Percentiles rank a stretch among this genome's conserved stretches.
phyloP scores from a whole-genome alignment of 2,329 filamentous ascomycete genomes.

The Bipolaris gigantea region DNA sequence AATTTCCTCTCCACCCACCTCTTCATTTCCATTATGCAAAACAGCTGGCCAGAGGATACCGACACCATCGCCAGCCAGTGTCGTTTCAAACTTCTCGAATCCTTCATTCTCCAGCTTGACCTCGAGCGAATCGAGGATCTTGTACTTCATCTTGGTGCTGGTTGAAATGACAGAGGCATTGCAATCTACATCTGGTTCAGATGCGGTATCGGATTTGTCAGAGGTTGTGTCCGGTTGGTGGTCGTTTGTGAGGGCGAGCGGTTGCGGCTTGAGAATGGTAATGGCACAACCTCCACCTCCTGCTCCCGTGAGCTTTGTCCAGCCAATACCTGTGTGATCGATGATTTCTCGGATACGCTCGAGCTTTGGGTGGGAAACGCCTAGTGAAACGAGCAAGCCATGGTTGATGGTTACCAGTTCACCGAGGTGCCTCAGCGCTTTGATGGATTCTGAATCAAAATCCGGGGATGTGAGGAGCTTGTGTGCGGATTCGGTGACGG shows the following conservation, averaged over 20 bases:
- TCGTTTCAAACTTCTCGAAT: slow-evolving; percentile 85
- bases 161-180: slow-evolving; percentile 37
- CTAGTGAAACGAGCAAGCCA: slow-evolving; percentile 84
- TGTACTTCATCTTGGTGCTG: slow-evolving; percentile 40
- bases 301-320: slow-evolving; percentile 96
- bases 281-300: slow-evolving; percentile 96
- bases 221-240: slow-evolving; percentile 23
- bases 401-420: slow-evolving; percentile 94
- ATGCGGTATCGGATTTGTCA: slow-evolving; percentile 31
- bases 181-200: slow-evolving; percentile 31
- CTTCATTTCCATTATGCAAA: slow-evolving; percentile 78
- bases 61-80: slow-evolving; percentile 88
- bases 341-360: slow-evolving; percentile 85
- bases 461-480: slow-evolving; percentile 59
- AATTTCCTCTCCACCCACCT: slow-evolving; percentile 88
- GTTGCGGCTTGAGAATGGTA: slow-evolving; percentile 74
- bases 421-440: slow-evolving; percentile 72
- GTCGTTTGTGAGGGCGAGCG: slow-evolving; percentile 50
- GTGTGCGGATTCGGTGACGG: slow-evolving; percentile 64
- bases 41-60: slow-evolving; percentile 94
- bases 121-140: slow-evolving; percentile 62
- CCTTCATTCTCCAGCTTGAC: slow-evolving; percentile 60
- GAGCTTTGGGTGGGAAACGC: slow-evolving; percentile 90
- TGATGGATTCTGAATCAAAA: slow-evolving; percentile 67
- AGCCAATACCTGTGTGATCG: slow-evolving; percentile 85